phyloP scores from a whole-genome alignment of 139 green algal genomes.

The Auxenochlorella protothecoides region DNA sequence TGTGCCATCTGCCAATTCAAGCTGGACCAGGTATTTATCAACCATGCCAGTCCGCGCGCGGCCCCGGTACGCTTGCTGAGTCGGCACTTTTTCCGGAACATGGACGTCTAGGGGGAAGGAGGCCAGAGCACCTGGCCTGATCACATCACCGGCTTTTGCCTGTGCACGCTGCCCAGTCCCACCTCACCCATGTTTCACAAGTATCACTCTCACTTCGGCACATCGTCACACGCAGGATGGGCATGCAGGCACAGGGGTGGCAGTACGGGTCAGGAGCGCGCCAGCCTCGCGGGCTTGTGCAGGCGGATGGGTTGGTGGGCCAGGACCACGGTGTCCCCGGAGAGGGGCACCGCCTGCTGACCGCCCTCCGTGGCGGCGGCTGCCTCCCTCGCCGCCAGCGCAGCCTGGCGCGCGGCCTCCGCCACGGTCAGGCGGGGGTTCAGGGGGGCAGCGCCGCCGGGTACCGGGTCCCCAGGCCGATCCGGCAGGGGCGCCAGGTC shows the following conservation, averaged over 20 bases:
- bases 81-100: no score
- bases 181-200: not conserved
- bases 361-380: not conserved
- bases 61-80: no score
- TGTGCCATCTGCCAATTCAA: no score
- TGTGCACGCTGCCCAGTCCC: not conserved
- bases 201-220: not conserved
- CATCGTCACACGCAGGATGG: not conserved
- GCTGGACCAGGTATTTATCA: no score
- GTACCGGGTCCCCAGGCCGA: constrained; percentile 2
- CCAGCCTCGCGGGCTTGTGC: constrained; percentile 15
- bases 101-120: not conserved
- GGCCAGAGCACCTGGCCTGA: not conserved
- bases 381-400: not conserved
- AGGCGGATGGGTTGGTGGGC: constrained; percentile 16
- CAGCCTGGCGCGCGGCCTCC: not conserved
- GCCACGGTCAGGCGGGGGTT: not conserved
- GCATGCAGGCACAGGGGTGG: no score
- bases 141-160: not conserved
- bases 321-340: not conserved
- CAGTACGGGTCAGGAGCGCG: not conserved
- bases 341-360: not conserved
- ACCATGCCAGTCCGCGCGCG: no score
- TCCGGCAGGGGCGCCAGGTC: constrained; percentile 14
- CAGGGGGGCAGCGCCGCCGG: constrained; percentile 1